Base-by-base conservation (phyloP, 768 basidiomycete species). In the Tubosaeta sp. region DNA sequence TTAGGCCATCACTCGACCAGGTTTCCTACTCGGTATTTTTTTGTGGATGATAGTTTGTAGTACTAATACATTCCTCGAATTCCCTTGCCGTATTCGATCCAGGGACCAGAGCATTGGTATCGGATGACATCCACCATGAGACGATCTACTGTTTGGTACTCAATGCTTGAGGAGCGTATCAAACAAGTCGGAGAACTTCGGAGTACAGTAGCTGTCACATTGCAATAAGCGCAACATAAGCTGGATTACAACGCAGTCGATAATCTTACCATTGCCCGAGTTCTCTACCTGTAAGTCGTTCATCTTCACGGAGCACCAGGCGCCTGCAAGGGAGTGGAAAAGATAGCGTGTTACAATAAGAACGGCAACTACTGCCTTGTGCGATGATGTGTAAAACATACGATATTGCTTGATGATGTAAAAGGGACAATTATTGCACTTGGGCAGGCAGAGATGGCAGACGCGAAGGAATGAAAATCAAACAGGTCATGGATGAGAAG, bases 371-470 rank as follows among this genome's bases (percentile, higher is more conserved):
- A 50, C 39, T 55, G 54, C 58, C 50, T 51, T 41, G 60, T 55
- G 52, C 48, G 56, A 50, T 51, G 48, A 27, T 25, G 53, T 56
- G 59, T 60, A 59, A 57, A 55, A 61, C 55, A 66, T 71, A 69
- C 55, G 54, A 60, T 66, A 62, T 51, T 62, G 64, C 69, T 62
- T 52, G 67, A 65, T 45, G 50, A 35, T 53, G 65, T 64, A 50
- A 41, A 53, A 19, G 9, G 46, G 53, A 62, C 51, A 62, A 55
- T 60, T 64, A 62, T 60, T 62, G 68, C 69, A 60, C 59, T 65
- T 53, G 69, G 10, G 38, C 58, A 58, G 56, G 55, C 56, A 54
- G 52, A 52, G 55, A 60, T 55, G 60, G 59, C 35, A 54, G 62
- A 58, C 26, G 53, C 43, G 54, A 54, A 52, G 31, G 47, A 44